A percentile compares a stretch with the other conserved stretches of the same genome.
phyloP scores from a whole-genome alignment of 768 basidiomycete genomes.

The Hericium alpestre region DNA sequence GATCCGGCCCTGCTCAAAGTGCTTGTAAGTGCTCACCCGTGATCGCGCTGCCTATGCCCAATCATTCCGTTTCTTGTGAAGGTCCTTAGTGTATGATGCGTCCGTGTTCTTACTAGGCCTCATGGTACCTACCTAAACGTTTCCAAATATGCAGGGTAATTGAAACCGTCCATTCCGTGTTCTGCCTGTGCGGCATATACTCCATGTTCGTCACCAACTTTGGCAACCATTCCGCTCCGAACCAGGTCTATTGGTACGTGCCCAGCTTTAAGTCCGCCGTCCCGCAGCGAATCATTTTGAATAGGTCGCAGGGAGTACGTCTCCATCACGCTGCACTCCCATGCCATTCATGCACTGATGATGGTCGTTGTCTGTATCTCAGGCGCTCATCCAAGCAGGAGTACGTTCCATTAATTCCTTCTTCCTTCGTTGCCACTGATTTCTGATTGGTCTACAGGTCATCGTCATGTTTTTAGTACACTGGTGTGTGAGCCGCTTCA shows the following conservation, averaged over 20 bases:
- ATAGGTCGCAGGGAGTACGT: background rate
- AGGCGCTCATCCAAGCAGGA: background rate
- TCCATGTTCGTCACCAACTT: background rate
- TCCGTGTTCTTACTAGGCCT: too few species aligned
- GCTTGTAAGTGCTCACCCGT: background rate
- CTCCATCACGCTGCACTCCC: background rate
- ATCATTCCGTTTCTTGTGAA: background rate
- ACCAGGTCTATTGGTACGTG: background rate
- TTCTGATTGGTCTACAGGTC: background rate
- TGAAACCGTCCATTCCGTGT: background rate
- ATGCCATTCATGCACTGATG: background rate
- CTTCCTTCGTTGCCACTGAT: too few species aligned
- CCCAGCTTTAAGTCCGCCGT: background rate
- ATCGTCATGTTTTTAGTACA: background rate
- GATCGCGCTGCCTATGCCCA: background rate
- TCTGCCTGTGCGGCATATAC: background rate
- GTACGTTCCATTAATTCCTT: background rate
- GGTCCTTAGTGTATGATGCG: background rate
- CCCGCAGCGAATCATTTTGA: background rate
- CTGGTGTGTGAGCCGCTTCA: background rate
- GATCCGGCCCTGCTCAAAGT: background rate
- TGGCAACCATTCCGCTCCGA: background rate
- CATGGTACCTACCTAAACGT: background rate
- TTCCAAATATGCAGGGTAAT: background rate
- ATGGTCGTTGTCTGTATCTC: background rate